Evolutionary conservation across 106 monocot genomes (phyloP), one percentile per base, ranked within the genome.

Genomic region (Allium sativum): DNA sequence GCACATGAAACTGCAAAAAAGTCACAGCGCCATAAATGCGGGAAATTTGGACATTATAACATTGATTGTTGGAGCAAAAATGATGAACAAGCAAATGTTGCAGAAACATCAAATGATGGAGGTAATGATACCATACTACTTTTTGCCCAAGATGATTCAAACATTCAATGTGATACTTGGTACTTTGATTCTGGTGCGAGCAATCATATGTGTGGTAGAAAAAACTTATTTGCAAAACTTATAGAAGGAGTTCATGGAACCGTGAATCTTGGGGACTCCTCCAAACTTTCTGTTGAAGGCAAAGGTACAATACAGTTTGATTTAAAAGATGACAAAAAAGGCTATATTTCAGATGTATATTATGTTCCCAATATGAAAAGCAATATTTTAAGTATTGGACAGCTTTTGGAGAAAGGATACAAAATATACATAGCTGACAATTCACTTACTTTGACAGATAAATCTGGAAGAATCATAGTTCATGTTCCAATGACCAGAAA

Each of bases 381-480:
- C 17, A 54, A 67, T 55, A 67, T 67, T 55, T 55, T 67, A 21
- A 67, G 66, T 55, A 12, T 67, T 17, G 53, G 43, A 10, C 54
- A 67, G 55, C 54, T 67, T 12, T 18, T 55, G 3, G 53, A 67
- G 2, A 67, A 67, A 14, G 53, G 42, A 14, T 67, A 67, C 16
- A 10, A 48, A 21, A 68, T 58, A 21, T 19, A 58, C 14, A 58
- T 68, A 40, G 40, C 44, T n/a, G 17, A 68, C 16, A 21, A n/a
- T 21, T 11, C 0, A 31, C 46, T 68, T 48, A 15, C 8, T 6
- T 47, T 68, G 48, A 68, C 31, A 68, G 58, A 68, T 68, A 1
- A 44, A 6, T 47, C 45, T 0, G 40, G 12, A 12, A 68, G 0
- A 4, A 14, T 68, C n/a, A 58, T 68, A 31, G 58, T 58, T 14